Evolutionary conservation across 352 stramenopile genomes (phyloP).

Genomic region (Discostella stelligera): DNA sequence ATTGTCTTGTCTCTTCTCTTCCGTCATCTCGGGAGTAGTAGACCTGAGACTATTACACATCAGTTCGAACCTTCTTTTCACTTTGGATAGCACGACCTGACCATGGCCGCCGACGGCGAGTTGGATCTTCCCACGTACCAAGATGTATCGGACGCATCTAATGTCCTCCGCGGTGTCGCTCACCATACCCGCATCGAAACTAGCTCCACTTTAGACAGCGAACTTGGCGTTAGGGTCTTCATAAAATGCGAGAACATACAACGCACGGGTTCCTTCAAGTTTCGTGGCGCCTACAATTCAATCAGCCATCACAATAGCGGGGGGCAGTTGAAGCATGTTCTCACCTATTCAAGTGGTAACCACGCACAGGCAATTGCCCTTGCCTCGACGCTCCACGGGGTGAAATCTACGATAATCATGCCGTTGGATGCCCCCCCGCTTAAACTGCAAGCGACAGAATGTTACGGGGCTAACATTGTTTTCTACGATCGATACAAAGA

Average conservation of each 20-base stretch:
- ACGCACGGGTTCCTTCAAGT: constrained; percentile 64
- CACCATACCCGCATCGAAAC: constrained; percentile 57
- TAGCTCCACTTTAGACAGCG: constrained; percentile 38
- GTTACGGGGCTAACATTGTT: constrained; percentile 80
- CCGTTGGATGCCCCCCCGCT: constrained; percentile 85
- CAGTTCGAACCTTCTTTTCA: no score
- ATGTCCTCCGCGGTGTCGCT: constrained; percentile 36
- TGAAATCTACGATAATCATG: constrained; percentile 88
- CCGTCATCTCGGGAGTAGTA: no score
- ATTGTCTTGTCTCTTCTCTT: no score
- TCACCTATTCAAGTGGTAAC: constrained; percentile 90
- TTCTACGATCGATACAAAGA: constrained; percentile 62
- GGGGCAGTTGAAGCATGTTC: constrained; percentile 53
- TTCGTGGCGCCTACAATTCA: constrained; percentile 55
- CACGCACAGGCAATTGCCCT: constrained; percentile 90
- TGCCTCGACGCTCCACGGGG: constrained; percentile 71
- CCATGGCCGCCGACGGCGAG: not conserved
- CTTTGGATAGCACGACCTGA: no score
- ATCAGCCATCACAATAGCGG: constrained; percentile 25
- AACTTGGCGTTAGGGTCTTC: constrained; percentile 47
- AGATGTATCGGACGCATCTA: constrained; percentile 46
- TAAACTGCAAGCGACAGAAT: constrained; percentile 86
- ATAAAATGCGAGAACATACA: constrained; percentile 65
- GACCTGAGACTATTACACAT: no score
- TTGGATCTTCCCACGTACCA: constrained; percentile 48